Percentiles rank a stretch among this genome's conserved stretches.
phyloP scores from a whole-genome alignment of 2,329 filamentous ascomycete genomes.

The Aspergillus jensenii region DNA sequence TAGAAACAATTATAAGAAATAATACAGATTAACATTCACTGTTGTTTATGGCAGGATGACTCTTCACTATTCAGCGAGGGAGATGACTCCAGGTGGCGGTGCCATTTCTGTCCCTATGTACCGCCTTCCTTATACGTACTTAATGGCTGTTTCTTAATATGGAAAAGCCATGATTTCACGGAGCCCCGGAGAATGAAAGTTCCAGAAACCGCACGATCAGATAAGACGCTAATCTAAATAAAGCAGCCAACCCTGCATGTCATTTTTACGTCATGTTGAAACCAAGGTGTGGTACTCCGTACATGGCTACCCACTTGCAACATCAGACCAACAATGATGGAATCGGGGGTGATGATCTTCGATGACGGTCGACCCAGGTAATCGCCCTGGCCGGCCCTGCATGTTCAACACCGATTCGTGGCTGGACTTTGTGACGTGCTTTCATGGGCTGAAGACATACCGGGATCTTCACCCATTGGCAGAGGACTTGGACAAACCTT shows the following conservation, averaged over 20 bases:
- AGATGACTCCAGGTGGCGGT: background rate
- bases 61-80: background rate
- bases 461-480: background rate
- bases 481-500: background rate
- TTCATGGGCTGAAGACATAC: background rate
- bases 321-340: background rate
- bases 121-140: background rate
- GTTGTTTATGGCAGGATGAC: slow-evolving; percentile 2
- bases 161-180: background rate
- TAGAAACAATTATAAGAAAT: slow-evolving; percentile 6
- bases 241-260: background rate
- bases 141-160: background rate
- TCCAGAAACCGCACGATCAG: background rate
- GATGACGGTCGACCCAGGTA: slow-evolving; percentile 2
- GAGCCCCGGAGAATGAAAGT: background rate
- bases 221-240: background rate
- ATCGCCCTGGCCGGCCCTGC: background rate
- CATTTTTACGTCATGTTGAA: slow-evolving; percentile 15
- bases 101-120: background rate
- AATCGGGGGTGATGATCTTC: background rate
- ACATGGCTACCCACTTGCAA: background rate
- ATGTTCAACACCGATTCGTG: slow-evolving; percentile 3
- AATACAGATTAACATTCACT: no score
- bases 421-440: slow-evolving; percentile 3
- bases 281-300: background rate